A percentile compares a stretch with the other conserved stretches of the same genome.
These are phyloP conservation scores for Epichloe uncinata DNA, from an alignment of 2,329 filamentous ascomycete genomes.

Conservation along the genomic window DNA sequence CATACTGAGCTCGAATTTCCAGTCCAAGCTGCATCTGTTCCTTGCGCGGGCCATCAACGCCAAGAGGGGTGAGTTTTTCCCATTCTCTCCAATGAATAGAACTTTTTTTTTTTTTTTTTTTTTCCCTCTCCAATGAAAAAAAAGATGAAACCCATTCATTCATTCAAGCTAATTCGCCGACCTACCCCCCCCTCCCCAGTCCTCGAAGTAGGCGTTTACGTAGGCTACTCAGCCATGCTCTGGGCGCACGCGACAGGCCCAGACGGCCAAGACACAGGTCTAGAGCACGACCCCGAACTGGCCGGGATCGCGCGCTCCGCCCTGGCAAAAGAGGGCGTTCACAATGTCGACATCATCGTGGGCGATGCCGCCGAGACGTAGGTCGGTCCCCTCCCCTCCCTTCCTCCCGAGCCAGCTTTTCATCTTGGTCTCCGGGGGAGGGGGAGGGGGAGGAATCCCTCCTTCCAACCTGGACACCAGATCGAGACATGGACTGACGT, in stretches of 20 bases:
- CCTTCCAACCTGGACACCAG: too few species aligned
- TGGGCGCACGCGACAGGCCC: conserved; percentile 34
- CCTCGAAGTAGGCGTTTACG: conserved; percentile 35
- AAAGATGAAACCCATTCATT: too few species aligned
- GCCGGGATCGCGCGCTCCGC: conserved; percentile 26
- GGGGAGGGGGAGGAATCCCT: too few species aligned
- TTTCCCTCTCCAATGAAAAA: too few species aligned
- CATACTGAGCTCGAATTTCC: conserved; percentile 29
- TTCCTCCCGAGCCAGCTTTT: neutral
- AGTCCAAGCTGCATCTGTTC: conserved; percentile 27
- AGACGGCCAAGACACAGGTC: conserved; percentile 27
- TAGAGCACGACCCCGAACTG: conserved; percentile 33
- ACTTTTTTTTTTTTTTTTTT: too few species aligned
- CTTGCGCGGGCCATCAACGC: conserved; percentile 28
- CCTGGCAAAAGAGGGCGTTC: conserved; percentile 24
- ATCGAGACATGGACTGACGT: too few species aligned
- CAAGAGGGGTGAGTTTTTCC: conserved; percentile 22
- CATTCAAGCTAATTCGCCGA: neutral
- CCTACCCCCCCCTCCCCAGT: too few species aligned
- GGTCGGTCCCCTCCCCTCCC: too few species aligned
- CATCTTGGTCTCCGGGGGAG: too few species aligned
- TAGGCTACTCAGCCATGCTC: conserved; percentile 33
- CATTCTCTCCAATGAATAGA: too few species aligned
- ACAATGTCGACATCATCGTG: conserved; percentile 32
- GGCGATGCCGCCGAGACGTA: conserved; percentile 35